Evolutionary conservation across 805 yeast species (phyloP).

Genomic region (Dipodascus albidus): DNA sequence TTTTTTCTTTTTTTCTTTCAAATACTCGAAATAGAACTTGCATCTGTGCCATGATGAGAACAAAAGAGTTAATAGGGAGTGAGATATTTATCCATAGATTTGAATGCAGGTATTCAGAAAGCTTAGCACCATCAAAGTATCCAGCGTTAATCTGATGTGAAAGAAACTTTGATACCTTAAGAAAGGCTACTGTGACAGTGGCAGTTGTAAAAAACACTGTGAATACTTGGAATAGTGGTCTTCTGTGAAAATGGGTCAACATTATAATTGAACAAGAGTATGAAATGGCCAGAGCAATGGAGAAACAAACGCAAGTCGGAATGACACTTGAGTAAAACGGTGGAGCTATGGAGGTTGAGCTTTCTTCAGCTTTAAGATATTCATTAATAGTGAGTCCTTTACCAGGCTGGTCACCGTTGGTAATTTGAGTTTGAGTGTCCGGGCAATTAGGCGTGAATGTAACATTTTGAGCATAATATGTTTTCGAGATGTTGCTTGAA

Average conservation of each 20-base stretch:
- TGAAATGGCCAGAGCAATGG: constrained; percentile 7
- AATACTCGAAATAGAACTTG: constrained; percentile 11
- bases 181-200: constrained; percentile 5
- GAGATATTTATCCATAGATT: background rate
- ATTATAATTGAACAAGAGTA: constrained; percentile 9
- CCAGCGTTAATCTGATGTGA: constrained; percentile 7
- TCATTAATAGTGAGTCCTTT: background rate
- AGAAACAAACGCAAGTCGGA: constrained; percentile 7
- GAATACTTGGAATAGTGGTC: constrained; percentile 9
- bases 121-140: constrained; percentile 9
- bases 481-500: background rate
- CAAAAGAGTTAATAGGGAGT: background rate
- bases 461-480: constrained; percentile 3
- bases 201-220: constrained; percentile 6
- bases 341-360: background rate
- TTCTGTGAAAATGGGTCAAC: constrained; percentile 5
- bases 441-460: constrained; percentile 1
- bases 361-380: background rate
- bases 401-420: constrained; percentile 1
- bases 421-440: background rate
- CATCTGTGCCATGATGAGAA: constrained; percentile 9
- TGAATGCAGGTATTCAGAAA: constrained; percentile 6
- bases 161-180: constrained; percentile 6
- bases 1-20: constrained; percentile 12
- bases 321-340: constrained; percentile 8